Evolutionary conservation across 305 asterid species (phyloP), one percentile per base, ranked within the genome.

Genomic region (Solanum hybrid): DNA sequence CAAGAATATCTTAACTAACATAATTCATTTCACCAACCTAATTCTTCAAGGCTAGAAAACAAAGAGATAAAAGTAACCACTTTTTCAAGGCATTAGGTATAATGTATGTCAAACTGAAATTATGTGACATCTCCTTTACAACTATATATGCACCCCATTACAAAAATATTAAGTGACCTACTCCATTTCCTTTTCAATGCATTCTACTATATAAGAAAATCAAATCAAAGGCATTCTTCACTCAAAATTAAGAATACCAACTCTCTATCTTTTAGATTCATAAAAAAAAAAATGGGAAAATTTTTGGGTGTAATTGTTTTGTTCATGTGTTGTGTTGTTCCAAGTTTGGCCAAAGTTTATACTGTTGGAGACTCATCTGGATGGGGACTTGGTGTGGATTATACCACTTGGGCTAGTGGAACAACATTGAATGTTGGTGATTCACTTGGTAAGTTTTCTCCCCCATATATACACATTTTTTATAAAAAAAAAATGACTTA

Each of bases 281-380:
- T 16, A 81, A 35, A 20, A 64, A 6, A 87, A 87, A 88, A 87
- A 94, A 28, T 94, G 98, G 95, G 87, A 11, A 92, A 84, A 3
- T 80, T 82, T 78, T 69, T 39, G 31, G 31, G 81, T 36, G 89
- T 87, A 42, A 78, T 71, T 31, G 11, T 89, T 11, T 11, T 93
- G 91, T 18, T 93, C 82, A n/a, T 94, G 83, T 39, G 88, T 87
- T 86, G 71, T 14, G 67, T 92, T 86, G 89, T 86, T 79, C 93
- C 91, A 74, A 86, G 90, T 82, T 86, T 89, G 51, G 98, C 95
- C 20, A 92, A 93, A 5, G 92, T 73, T 11, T 92, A 93, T 75
- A 94, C 93, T 2, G 99, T 97, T 13, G 99, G 99, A 0, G 99
- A 95, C 84, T 14, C 95, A 1, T 78, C 93, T 12, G 99, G 99